Base-by-base conservation (phyloP, 208 protist genomes). In the Acanthamoeba royreba region DNA sequence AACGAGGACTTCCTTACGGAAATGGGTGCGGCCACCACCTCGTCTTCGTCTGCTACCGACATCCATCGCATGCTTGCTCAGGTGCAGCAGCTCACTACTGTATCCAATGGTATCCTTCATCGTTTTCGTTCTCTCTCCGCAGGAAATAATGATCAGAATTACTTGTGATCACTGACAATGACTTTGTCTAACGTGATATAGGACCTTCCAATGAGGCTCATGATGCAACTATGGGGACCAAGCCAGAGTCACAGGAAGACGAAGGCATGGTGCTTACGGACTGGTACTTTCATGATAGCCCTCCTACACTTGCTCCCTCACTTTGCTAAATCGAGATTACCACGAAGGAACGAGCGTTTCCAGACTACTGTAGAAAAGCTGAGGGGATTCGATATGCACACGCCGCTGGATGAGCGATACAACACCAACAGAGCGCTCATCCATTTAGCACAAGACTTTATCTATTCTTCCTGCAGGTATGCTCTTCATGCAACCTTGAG, bases 391-490 rank as follows among this genome's bases (percentile, higher is more conserved):
- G 85, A 91, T 25, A 13, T 91, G 52, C 28, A 91, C 85, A 91
- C 85, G 28, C 85, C 85, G 31, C 52, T 91, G 25, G 55, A 63
- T 25, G 52, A 91, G 28, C 33, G 46, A 9, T 91, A 91, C 58
- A 72, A 91, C 85, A 72, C 55, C 28, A 91, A 91, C 58, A 33
- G 85, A 25, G 85, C 85, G n/a, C 85, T 91, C 49, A 91, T 91
- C 49, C 85, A 91, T 72, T 91, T 91, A 33, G 85, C 85, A 19
- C 85, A 91, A 38, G 85, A 91, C 58, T 91, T 91, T 38, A 91
- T 91, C 35, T 91, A 91, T 42, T 91, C 85, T 11, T 91, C 85
- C 53, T 91, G 85, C 52, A 81, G 69, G 22, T 81, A 81, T 81
- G n/a, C n/a, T n/a, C n/a, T n/a, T n/a, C n/a, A n/a, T n/a, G n/a